Conservation (phyloP, 352 stramenopile species). For the Pythium brassicae region DNA sequence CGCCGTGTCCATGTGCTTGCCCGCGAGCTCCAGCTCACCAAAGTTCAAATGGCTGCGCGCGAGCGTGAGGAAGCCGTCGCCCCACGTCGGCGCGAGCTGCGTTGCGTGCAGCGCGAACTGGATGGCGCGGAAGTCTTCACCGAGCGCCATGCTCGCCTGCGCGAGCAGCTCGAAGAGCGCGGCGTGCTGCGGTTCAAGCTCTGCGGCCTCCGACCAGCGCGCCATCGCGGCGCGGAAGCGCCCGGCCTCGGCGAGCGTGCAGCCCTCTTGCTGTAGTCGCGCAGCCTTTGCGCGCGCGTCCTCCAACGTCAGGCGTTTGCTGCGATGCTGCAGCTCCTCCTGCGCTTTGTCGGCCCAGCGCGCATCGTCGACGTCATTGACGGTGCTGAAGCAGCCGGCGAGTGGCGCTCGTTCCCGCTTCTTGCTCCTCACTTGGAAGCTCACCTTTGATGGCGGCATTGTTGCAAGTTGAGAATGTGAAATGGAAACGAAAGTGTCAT, state of each 20-base stretch:
- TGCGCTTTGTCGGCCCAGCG: slow-evolving; percentile 1
- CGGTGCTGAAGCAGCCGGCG: slow-evolving; percentile 7
- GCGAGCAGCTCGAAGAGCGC: slow-evolving; percentile 64
- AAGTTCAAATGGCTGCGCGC: slow-evolving; percentile 74
- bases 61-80: slow-evolving; percentile 67
- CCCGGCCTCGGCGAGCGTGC: slow-evolving; percentile 63
- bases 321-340: neutral
- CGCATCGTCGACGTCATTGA: slow-evolving; percentile 6
- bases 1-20: slow-evolving; percentile 40
- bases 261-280: slow-evolving; percentile 72
- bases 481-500: no score
- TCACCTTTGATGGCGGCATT: no score
- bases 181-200: slow-evolving; percentile 37
- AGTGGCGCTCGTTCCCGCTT: neutral
- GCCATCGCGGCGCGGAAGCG: slow-evolving; percentile 58
- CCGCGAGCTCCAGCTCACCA: slow-evolving; percentile 67
- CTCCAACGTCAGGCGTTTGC: slow-evolving; percentile 34
- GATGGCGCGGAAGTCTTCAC: slow-evolving; percentile 74
- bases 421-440: no score
- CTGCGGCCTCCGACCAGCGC: slow-evolving; percentile 60
- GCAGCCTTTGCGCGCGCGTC: slow-evolving; percentile 48
- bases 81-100: slow-evolving; percentile 50
- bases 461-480: neutral
- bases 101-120: slow-evolving; percentile 57
- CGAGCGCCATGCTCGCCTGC: slow-evolving; percentile 63